Conservation (phyloP, 139 green algal genomes). For the Zygnema circumcarinatum region DNA sequence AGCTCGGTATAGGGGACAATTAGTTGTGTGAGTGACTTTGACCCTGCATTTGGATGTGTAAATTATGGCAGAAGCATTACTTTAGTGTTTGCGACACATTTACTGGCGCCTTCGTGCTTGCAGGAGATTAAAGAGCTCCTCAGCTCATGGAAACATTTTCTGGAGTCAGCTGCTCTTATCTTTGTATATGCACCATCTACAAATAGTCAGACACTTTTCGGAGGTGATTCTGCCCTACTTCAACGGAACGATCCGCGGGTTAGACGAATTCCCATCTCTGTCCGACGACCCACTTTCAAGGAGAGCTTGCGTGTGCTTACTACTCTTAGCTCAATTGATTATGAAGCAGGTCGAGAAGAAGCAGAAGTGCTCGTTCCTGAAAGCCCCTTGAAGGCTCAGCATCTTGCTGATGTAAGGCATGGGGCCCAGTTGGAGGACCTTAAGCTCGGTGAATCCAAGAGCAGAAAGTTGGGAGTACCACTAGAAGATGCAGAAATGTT, state of each 20-base stretch:
- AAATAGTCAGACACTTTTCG: constrained; percentile 67
- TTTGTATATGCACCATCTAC: constrained; percentile 74
- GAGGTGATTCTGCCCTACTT: constrained; percentile 33
- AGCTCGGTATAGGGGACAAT: too few relatives aligned
- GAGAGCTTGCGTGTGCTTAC: constrained; percentile 73
- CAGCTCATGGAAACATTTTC: constrained; percentile 64
- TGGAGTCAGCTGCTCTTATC: constrained; percentile 69
- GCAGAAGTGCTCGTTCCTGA: not conserved
- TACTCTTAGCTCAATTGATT: constrained; percentile 16
- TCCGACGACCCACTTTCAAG: constrained; percentile 83
- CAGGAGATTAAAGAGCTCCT: constrained; percentile 66
- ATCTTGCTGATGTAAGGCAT: too few relatives aligned
- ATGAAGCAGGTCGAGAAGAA: not conserved
- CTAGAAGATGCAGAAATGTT: not conserved
- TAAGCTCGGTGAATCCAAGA: too few relatives aligned
- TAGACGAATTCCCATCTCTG: constrained; percentile 77
- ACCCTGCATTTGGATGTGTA: too few relatives aligned
- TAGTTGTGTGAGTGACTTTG: too few relatives aligned
- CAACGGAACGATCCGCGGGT: constrained; percentile 69
- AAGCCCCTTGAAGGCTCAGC: not conserved
- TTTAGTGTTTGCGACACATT: not conserved
- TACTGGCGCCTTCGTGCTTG: not conserved
- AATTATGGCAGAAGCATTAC: too few relatives aligned
- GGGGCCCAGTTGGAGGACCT: too few relatives aligned
- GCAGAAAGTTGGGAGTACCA: not conserved